These are phyloP conservation scores for Agrocybe pediades DNA, from an alignment of 768 basidiomycete genomes.

Conservation along the genomic window DNA sequence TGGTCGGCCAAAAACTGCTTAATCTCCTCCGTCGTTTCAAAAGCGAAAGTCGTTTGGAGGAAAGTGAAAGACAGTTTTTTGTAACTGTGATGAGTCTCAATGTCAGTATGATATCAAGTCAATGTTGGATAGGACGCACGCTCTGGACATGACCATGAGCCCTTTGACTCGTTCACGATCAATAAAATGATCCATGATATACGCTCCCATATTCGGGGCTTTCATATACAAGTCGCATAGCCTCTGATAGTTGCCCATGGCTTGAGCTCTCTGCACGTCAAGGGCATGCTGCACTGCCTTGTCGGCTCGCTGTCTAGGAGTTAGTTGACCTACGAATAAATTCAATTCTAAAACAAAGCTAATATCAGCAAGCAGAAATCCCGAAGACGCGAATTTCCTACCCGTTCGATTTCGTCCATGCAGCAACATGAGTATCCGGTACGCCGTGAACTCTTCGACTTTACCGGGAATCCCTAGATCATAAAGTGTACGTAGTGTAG, in stretches of 20 bases:
- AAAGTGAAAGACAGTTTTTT: conserved; percentile 74
- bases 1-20: conserved; percentile 73
- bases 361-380: neutral
- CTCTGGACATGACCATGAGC: conserved; percentile 87
- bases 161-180: conserved; percentile 87
- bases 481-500: conserved; percentile 85
- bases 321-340: conserved; percentile 96
- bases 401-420: conserved; percentile 94
- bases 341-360: conserved; percentile 72
- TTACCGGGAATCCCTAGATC: conserved; percentile 92
- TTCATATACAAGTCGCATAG: conserved; percentile 83
- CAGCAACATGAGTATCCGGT: conserved; percentile 93
- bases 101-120: no score
- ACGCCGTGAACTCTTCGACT: conserved; percentile 95
- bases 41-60: conserved; percentile 81
- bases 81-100: conserved; percentile 58
- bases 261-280: conserved; percentile 82
- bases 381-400: conserved; percentile 35
- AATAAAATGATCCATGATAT: conserved; percentile 99
- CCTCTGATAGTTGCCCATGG: conserved; percentile 93
- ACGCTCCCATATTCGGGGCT: conserved; percentile 96
- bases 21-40: conserved; percentile 65
- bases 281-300: conserved; percentile 86
- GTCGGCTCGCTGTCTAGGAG: conserved; percentile 83
- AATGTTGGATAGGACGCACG: conserved; percentile 55